Percentiles rank a stretch among this genome's conserved stretches.
phyloP scores from a whole-genome alignment of 768 basidiomycete species.

The Psilocybe cubensis region DNA sequence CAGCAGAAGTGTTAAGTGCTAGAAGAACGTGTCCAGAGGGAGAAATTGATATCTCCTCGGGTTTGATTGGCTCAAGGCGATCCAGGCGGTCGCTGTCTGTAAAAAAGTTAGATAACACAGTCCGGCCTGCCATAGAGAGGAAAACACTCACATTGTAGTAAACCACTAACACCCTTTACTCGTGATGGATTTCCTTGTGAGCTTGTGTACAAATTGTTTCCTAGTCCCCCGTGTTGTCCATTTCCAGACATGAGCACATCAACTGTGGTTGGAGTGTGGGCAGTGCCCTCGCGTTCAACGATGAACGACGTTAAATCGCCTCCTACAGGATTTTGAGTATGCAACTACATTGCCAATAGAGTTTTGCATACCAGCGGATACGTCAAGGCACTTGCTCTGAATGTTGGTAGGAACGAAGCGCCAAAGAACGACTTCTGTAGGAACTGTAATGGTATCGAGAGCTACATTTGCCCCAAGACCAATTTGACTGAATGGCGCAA shows the following conservation, averaged over 20 bases:
- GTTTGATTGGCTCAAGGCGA: slow-evolving; percentile 65
- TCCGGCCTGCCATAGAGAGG: not conserved
- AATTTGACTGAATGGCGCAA: slow-evolving; percentile 62
- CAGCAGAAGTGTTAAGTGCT: slow-evolving; percentile 65
- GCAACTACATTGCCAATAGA: not conserved
- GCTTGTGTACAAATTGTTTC: slow-evolving; percentile 68
- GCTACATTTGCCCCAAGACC: slow-evolving; percentile 71
- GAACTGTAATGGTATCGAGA: slow-evolving; percentile 72
- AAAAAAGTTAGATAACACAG: not conserved
- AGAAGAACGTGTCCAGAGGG: slow-evolving; percentile 78
- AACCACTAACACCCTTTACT: slow-evolving; percentile 79
- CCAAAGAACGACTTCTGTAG: slow-evolving; percentile 84
- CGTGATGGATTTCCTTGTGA: slow-evolving; percentile 72
- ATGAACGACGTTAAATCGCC: slow-evolving; percentile 81
- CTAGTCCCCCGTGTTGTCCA: slow-evolving; percentile 82
- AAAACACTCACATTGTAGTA: slow-evolving; percentile 78
- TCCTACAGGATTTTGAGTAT: slow-evolving; percentile 39
- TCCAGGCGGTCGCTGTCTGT: slow-evolving; percentile 68
- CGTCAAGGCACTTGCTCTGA: slow-evolving; percentile 60
- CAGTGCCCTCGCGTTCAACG: slow-evolving; percentile 50
- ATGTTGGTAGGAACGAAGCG: slow-evolving; percentile 53
- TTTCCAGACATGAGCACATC: slow-evolving; percentile 79
- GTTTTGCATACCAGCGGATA: slow-evolving; percentile 57
- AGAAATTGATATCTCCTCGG: slow-evolving; percentile 67
- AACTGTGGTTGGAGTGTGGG: slow-evolving; percentile 27